These are phyloP conservation scores for Mycena floridula DNA, from an alignment of 768 basidiomycete species.

Conservation along the genomic window DNA sequence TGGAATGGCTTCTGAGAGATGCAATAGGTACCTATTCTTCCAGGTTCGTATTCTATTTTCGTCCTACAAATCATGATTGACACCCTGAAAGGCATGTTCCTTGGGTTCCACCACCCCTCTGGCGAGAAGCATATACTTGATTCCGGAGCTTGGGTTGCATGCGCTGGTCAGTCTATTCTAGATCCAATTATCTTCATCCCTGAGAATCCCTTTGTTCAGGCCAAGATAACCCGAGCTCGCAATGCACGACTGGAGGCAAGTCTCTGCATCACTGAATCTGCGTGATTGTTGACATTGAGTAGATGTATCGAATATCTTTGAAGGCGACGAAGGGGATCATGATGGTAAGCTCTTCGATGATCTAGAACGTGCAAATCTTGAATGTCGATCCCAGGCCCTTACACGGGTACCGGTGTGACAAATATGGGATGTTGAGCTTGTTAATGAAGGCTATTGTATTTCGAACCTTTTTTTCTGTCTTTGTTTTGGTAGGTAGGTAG, in stretches of 20 bases:
- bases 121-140: slow-evolving; percentile 24
- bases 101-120: slow-evolving; percentile 41
- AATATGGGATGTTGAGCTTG: slow-evolving; percentile 8
- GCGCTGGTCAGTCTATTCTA: slow-evolving; percentile 34
- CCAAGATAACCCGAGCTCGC: slow-evolving; percentile 49
- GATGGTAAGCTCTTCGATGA: slow-evolving; percentile 22
- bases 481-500: no score
- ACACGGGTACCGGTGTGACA: slow-evolving; percentile 1
- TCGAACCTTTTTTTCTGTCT: no score
- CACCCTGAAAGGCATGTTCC: slow-evolving; percentile 19
- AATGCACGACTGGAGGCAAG: slow-evolving; percentile 49
- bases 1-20: background rate
- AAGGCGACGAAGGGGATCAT: slow-evolving; percentile 38
- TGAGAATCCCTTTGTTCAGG: slow-evolving; percentile 28
- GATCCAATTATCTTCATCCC: background rate
- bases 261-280: no score
- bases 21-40: slow-evolving; percentile 28
- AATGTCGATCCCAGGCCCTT: slow-evolving; percentile 2
- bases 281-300: no score
- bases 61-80: slow-evolving; percentile 3
- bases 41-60: slow-evolving; percentile 18
- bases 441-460: no score
- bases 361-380: background rate
- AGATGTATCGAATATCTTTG: slow-evolving; percentile 46
- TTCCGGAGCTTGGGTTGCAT: slow-evolving; percentile 43